Conservation (phyloP, 2,329 filamentous ascomycete species). For the Cladophialophora carrionii region DNA sequence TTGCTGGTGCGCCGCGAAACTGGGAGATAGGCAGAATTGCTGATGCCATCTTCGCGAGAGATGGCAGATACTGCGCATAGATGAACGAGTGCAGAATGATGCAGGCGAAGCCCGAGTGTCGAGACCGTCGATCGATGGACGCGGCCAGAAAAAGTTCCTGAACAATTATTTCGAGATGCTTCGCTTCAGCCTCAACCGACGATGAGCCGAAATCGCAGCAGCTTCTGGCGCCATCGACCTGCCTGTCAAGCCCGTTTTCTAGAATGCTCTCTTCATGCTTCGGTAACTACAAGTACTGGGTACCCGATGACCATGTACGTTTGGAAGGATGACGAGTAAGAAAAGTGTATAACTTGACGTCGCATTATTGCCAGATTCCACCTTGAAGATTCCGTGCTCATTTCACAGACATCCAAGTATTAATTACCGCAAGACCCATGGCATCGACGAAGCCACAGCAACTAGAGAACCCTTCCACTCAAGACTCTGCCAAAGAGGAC, state of each 20-base stretch:
- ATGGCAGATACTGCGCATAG: constrained; percentile 38
- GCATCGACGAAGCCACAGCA: neutral
- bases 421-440: neutral
- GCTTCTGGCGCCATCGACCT: neutral
- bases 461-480: neutral
- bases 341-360: neutral
- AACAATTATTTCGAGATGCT: constrained; percentile 3
- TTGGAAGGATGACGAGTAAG: neutral
- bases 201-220: constrained; percentile 9
- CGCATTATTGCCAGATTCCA: neutral
- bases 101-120: neutral
- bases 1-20: constrained; percentile 34
- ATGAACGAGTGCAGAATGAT: constrained; percentile 2
- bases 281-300: neutral
- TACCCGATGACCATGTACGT: neutral
- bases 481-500: neutral
- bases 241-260: neutral
- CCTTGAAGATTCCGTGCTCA: neutral
- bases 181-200: neutral
- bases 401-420: neutral
- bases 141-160: constrained; percentile 13
- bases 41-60: constrained; percentile 40
- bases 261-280: neutral
- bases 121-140: neutral
- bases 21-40: constrained; percentile 38